These are phyloP conservation scores for Halophytophthora polymorphica DNA, from an alignment of 352 stramenopile species.

Conservation along the genomic window DNA sequence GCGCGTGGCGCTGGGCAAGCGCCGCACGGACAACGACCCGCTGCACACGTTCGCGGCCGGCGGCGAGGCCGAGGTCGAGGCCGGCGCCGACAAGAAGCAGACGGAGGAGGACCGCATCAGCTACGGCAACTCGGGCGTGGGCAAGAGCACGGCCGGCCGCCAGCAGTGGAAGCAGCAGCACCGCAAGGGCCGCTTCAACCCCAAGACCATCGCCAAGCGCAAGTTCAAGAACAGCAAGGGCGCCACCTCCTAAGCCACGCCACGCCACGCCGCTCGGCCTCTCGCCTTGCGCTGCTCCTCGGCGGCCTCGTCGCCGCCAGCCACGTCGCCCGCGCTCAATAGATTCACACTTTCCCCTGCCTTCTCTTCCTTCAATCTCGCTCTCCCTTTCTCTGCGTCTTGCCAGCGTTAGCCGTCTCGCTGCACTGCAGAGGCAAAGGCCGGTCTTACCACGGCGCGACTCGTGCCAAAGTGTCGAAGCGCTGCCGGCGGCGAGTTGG, in stretches of 20 bases:
- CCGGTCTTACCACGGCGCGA: constrained; percentile 34
- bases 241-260: constrained; percentile 45
- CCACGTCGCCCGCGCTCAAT: constrained; percentile 31
- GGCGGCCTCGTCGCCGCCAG: constrained; percentile 3
- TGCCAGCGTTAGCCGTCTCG: constrained; percentile 22
- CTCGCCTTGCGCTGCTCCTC: constrained; percentile 1
- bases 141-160: constrained; percentile 91
- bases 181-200: constrained; percentile 91
- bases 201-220: constrained; percentile 88
- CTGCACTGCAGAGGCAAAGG: constrained; percentile 47
- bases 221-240: constrained; percentile 73
- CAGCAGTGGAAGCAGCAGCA: constrained; percentile 93
- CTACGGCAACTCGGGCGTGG: constrained; percentile 88
- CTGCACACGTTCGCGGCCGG: constrained; percentile 92
- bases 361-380: constrained; percentile 18
- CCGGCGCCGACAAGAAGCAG: constrained; percentile 50
- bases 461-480: constrained; percentile 57
- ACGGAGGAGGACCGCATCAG: constrained; percentile 80
- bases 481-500: constrained; percentile 63
- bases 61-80: constrained; percentile 44
- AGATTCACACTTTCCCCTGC: constrained; percentile 26
- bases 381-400: constrained; percentile 6
- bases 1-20: constrained; percentile 61
- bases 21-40: constrained; percentile 95
- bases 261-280: neutral